Evolutionary conservation across 2,329 filamentous ascomycete genomes (phyloP).

Genomic region (Pyrenochaeta sp.): DNA sequence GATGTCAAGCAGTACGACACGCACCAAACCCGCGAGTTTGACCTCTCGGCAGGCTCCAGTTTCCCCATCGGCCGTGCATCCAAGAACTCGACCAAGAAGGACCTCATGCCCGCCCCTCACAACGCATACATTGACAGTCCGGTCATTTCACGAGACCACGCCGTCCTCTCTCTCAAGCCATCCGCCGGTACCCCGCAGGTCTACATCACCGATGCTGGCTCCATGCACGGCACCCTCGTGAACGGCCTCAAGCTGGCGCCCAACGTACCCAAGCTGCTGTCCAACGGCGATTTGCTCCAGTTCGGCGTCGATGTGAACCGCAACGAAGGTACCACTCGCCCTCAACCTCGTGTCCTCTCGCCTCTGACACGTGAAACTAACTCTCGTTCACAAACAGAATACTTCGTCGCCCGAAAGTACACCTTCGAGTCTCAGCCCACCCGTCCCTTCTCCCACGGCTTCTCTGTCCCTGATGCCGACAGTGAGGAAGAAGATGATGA

Average conservation of each 20-base stretch:
- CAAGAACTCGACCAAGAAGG: slow-evolving; percentile 48
- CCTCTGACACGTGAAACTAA: slow-evolving; percentile 10
- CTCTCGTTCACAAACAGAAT: slow-evolving; percentile 24
- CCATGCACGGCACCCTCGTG: slow-evolving; percentile 68
- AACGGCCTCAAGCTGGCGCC: slow-evolving; percentile 51
- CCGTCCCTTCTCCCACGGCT: slow-evolving; percentile 31
- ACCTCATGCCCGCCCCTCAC: slow-evolving; percentile 50
- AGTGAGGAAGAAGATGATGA: slow-evolving; percentile 42
- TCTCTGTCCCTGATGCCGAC: slow-evolving; percentile 42
- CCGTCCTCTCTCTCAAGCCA: slow-evolving; percentile 50
- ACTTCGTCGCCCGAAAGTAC: slow-evolving; percentile 42
- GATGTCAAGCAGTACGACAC: slow-evolving; percentile 52
- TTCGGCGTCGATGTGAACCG: slow-evolving; percentile 48
- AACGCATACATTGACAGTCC: slow-evolving; percentile 76
- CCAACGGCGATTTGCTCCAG: slow-evolving; percentile 43
- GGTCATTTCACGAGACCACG: slow-evolving; percentile 75
- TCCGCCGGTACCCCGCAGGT: slow-evolving; percentile 39
- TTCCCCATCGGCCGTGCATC: slow-evolving; percentile 55
- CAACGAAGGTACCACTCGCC: slow-evolving; percentile 36
- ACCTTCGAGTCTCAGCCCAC: slow-evolving; percentile 31
- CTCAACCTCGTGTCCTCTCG: not conserved
- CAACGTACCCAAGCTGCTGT: slow-evolving; percentile 30
- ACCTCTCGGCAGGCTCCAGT: slow-evolving; percentile 29
- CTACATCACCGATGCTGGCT: slow-evolving; percentile 62
- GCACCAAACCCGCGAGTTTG: slow-evolving; percentile 39